phyloP scores from a whole-genome alignment of 2,329 filamentous ascomycete species.

The Monilinia fructigena region DNA sequence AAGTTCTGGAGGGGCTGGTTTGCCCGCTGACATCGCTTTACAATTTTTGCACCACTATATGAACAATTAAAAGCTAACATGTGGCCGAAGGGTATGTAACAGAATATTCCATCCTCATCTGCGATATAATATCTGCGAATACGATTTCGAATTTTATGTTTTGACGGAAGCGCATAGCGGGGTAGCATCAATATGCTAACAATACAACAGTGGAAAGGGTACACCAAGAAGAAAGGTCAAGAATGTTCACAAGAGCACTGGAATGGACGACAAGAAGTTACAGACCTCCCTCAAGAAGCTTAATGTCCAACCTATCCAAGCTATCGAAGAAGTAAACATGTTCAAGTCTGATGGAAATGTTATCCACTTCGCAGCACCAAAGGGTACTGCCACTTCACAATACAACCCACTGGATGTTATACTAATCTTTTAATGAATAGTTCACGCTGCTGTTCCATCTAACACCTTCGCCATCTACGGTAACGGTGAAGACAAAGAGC shows the following conservation, averaged over 20 bases:
- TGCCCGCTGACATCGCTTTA: constrained; percentile 1
- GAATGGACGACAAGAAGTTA: constrained; percentile 99
- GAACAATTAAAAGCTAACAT: constrained; percentile 17
- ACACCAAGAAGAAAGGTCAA: constrained; percentile 97
- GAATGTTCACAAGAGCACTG: constrained; percentile 90
- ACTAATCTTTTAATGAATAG: constrained; percentile 48
- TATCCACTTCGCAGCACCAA: constrained; percentile 97
- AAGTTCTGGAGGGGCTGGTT: neutral
- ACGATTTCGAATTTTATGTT: neutral
- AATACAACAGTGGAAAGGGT: constrained; percentile 74
- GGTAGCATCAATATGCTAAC: constrained; percentile 33
- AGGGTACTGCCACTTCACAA: constrained; percentile 59
- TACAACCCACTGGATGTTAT: neutral
- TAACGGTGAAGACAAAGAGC: constrained; percentile 98
- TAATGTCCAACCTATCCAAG: constrained; percentile 98
- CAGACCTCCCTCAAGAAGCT: constrained; percentile 98
- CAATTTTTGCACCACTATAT: neutral
- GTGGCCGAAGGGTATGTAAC: constrained; percentile 18
- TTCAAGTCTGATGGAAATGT: constrained; percentile 99
- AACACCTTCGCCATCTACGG: constrained; percentile 99
- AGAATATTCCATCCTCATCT: constrained; percentile 15
- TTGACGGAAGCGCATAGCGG: constrained; percentile 19
- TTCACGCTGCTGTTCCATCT: constrained; percentile 93
- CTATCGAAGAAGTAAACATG: constrained; percentile 99
- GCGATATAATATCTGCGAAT: neutral